phyloP scores from a whole-genome alignment of 169 alveolate species.

The Amoebophrya sp. region DNA sequence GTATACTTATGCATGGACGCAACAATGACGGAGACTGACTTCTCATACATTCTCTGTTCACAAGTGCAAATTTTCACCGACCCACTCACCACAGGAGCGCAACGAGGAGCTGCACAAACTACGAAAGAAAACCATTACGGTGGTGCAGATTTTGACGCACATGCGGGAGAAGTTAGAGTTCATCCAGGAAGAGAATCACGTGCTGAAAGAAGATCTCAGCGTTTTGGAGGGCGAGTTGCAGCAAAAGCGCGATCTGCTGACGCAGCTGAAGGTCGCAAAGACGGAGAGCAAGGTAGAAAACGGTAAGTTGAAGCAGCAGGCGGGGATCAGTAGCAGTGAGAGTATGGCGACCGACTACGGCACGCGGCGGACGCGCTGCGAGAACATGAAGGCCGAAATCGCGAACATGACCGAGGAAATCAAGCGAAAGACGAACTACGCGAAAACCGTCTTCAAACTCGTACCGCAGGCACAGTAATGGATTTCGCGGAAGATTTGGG shows the following conservation, averaged over 20 bases:
- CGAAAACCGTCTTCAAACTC: background rate
- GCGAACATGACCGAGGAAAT: background rate
- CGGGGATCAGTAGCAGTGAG: background rate
- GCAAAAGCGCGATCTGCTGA: background rate
- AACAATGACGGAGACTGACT: too few relatives aligned
- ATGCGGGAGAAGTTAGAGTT: background rate
- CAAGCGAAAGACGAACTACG: background rate
- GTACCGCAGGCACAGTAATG: background rate
- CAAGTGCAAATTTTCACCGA: too few relatives aligned
- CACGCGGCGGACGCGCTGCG: background rate
- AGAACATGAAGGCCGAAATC: background rate
- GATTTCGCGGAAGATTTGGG: too few relatives aligned
- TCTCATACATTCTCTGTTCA: too few relatives aligned
- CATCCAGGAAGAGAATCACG: background rate
- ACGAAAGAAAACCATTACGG: background rate
- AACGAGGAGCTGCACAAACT: conserved; percentile 81
- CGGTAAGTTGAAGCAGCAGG: background rate
- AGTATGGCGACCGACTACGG: background rate
- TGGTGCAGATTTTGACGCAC: background rate
- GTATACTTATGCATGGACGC: too few relatives aligned
- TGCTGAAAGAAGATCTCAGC: background rate
- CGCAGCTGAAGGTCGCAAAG: background rate
- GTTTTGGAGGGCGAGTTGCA: background rate
- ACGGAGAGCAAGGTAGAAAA: background rate
- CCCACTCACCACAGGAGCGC: conserved; percentile 58